Evolutionary conservation across 257 asterid species (phyloP), one percentile per base, ranked within the genome.

Genomic region (Echites panduratus): DNA sequence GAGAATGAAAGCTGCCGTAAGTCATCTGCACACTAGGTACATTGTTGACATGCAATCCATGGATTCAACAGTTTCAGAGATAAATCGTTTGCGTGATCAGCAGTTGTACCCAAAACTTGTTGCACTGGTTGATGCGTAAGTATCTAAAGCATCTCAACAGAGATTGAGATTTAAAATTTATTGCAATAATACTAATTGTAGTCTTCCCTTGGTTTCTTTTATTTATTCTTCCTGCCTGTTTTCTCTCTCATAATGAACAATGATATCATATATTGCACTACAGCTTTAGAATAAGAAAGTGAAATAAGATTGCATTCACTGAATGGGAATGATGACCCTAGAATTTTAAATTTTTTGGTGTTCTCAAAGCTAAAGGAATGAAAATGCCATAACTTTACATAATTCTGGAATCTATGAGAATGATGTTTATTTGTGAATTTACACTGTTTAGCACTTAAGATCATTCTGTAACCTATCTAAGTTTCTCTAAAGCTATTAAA

Each of bases 11-110:
- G 97, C 99, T 58, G 77, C 97, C 49, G 99, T 95, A 24, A 95
- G 99, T 85, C 99, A 92, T 80, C 81, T 92, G 84, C 99, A 95
- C 79, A 95, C 98, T 10, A 87, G 99, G 83, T 95, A 92, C 84
- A 95, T 95, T 68, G 99, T 95, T 11, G 98, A 95, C 89, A 88
- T 95, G 99, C 99, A 95, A 77, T 90, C 99, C 67, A 95, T 95
- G 99, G 99, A 95, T 85, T 92, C 98, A 71, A 95, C 98, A 13
- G 98, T 95, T 49, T 87, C 94, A 0, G 99, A 95, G 82, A 92
- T 95, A 73, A 95, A 92, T 76, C 85, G 91, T 66, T 78, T 95
- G 63, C 96, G 99, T 5, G 98, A 92, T 78, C 92, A 83, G 41
- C 98, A 87, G 75, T 89, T 95, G 61, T 92, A 87, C 80, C 98